Evolutionary conservation across 176 grass and related monocot species (phyloP).

Genomic region (Miscanthus lutarioriparius): DNA sequence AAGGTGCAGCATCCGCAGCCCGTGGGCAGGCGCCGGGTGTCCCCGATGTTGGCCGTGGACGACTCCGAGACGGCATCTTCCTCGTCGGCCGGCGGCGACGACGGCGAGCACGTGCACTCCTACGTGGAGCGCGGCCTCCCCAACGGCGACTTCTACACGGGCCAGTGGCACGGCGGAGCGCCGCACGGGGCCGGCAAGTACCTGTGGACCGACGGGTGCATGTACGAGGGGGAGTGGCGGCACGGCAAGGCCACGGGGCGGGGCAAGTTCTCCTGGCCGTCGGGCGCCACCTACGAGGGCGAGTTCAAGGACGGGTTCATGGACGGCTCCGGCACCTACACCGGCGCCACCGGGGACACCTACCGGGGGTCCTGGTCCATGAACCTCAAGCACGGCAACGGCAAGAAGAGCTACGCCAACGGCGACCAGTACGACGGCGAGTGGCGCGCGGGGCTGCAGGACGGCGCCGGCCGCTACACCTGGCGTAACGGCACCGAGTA

Average conservation of each 20-base stretch:
- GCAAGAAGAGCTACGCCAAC: constrained; percentile 81
- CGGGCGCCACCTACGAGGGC: constrained; percentile 89
- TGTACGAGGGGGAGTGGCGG: constrained; percentile 94
- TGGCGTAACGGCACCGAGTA: constrained; percentile 95
- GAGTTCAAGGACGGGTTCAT: constrained; percentile 90
- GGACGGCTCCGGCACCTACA: constrained; percentile 89
- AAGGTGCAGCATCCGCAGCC: constrained; percentile 53
- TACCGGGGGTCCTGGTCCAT: constrained; percentile 81
- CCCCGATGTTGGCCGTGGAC: constrained; percentile 50
- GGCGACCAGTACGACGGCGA: constrained; percentile 94
- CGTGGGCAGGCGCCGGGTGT: constrained; percentile 41
- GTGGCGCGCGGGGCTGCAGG: constrained; percentile 72
- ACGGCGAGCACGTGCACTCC: neutral
- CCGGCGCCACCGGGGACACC: constrained; percentile 78
- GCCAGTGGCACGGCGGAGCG: constrained; percentile 55
- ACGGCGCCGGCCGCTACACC: constrained; percentile 72
- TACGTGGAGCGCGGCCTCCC: constrained; percentile 74
- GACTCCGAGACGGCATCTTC: constrained; percentile 50
- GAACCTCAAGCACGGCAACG: constrained; percentile 87
- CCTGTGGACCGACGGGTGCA: constrained; percentile 95
- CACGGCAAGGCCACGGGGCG: constrained; percentile 69
- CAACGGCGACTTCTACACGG: constrained; percentile 95
- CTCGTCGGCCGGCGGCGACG: constrained; percentile 35
- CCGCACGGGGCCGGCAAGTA: constrained; percentile 84
- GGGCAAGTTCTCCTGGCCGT: constrained; percentile 96